Evolutionary conservation across 352 stramenopile genomes (phyloP).

Genomic region (Pythium chondricola): DNA sequence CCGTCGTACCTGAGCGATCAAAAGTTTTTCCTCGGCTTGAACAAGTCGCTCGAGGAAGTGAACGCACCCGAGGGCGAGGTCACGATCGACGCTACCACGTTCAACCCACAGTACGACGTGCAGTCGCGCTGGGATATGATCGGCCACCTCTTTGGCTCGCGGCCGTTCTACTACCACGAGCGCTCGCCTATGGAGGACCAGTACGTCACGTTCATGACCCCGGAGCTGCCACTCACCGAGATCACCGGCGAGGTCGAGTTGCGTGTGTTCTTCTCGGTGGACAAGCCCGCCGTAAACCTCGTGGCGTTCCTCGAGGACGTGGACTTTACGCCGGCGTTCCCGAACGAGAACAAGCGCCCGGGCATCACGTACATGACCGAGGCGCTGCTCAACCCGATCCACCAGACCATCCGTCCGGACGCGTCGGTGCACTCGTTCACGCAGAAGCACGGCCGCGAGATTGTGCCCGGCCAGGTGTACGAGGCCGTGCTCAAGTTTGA

Average conservation of each 20-base stretch:
- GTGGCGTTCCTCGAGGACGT: constrained; percentile 76
- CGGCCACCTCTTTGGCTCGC: constrained; percentile 61
- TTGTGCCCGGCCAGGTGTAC: constrained; percentile 61
- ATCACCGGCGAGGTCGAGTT: constrained; percentile 69
- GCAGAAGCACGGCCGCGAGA: constrained; percentile 47
- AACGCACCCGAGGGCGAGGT: constrained; percentile 29
- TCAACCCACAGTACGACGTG: constrained; percentile 39
- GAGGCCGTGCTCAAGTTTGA: constrained; percentile 74
- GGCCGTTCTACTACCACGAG: constrained; percentile 77
- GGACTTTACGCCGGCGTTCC: constrained; percentile 61
- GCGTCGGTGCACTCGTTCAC: constrained; percentile 67
- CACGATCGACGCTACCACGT: constrained; percentile 31
- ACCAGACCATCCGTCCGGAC: constrained; percentile 50
- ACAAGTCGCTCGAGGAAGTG: constrained; percentile 44
- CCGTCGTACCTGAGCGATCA: constrained; percentile 47
- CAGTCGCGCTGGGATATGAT: constrained; percentile 70
- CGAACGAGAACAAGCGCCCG: constrained; percentile 74
- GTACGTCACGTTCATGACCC: constrained; percentile 60
- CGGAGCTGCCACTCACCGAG: constrained; percentile 45
- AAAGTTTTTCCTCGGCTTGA: constrained; percentile 43
- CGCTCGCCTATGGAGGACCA: constrained; percentile 39
- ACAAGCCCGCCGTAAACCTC: constrained; percentile 56
- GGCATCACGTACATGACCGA: constrained; percentile 82
- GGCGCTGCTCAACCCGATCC: constrained; percentile 61
- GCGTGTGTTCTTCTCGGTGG: constrained; percentile 75